A percentile compares a stretch with the other conserved stretches of the same genome.
Conservation (phyloP, 2,329 filamentous ascomycete species). For the Macrophomina pseudophaseolina region DNA sequence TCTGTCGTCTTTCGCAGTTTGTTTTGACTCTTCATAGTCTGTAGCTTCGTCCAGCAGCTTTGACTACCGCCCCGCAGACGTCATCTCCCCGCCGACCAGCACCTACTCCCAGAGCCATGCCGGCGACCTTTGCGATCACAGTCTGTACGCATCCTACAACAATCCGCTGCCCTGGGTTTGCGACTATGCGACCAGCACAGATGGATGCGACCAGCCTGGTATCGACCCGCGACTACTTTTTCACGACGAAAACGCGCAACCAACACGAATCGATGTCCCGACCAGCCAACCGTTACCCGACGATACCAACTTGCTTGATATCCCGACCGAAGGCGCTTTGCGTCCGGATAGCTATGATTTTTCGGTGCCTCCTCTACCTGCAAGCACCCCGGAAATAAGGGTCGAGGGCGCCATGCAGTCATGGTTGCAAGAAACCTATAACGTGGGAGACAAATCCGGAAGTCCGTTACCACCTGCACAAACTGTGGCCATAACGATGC, state of each 20-base stretch:
- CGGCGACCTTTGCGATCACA: neutral
- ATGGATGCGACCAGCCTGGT: too few relatives aligned
- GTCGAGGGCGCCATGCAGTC: neutral
- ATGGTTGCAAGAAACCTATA: neutral
- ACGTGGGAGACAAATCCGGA: neutral
- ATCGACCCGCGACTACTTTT: too few relatives aligned
- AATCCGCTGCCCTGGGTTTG: neutral
- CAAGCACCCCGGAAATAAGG: neutral
- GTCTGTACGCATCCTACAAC: neutral
- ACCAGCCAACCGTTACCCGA: neutral
- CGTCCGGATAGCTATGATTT: neutral
- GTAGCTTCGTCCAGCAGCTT: neutral
- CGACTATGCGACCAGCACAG: neutral
- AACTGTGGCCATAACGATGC: neutral
- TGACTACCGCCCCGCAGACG: neutral
- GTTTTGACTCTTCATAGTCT: neutral
- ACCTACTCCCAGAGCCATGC: neutral
- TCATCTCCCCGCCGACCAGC: neutral
- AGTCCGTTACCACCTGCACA: neutral
- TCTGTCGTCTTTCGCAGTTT: neutral
- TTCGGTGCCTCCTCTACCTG: neutral
- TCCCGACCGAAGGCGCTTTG: neutral
- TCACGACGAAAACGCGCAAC: neutral
- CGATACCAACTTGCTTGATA: too few relatives aligned
- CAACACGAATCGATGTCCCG: neutral